phyloP scores from a whole-genome alignment of 1,139 yeast species.

The Hyphopichia pseudoburtonii region DNA sequence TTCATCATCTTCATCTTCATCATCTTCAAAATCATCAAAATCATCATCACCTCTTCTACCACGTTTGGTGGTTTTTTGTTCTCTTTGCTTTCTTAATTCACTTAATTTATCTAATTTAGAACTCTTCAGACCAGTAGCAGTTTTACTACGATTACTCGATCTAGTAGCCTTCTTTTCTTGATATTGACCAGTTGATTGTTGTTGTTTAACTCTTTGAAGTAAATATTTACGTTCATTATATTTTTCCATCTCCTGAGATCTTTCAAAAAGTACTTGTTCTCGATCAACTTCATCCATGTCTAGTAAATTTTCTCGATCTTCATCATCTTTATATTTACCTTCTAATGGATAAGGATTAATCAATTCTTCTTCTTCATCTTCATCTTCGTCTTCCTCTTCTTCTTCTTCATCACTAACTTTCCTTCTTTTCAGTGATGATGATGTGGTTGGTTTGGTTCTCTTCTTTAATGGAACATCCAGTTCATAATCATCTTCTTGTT shows the following conservation, averaged over 20 bases:
- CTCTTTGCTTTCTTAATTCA: slow-evolving; percentile 85
- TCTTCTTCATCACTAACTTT: slow-evolving; percentile 16
- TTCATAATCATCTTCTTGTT: slow-evolving; percentile 28
- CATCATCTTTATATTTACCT: slow-evolving; percentile 83
- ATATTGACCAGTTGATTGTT: slow-evolving; percentile 34
- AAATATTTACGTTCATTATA: slow-evolving; percentile 80
- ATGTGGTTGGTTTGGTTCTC: slow-evolving; percentile 25
- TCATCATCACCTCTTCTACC: slow-evolving; percentile 25
- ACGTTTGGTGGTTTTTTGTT: slow-evolving; percentile 50
- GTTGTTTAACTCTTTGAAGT: slow-evolving; percentile 72
- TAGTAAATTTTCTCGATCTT: slow-evolving; percentile 66
- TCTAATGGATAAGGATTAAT: slow-evolving; percentile 86
- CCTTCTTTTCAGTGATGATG: slow-evolving; percentile 21
- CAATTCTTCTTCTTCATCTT: slow-evolving; percentile 35
- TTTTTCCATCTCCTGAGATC: slow-evolving; percentile 88
- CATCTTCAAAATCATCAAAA: slow-evolving; percentile 31
- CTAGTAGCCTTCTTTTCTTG: slow-evolving; percentile 23
- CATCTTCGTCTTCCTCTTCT: slow-evolving; percentile 23
- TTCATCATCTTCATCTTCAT: slow-evolving; percentile 43
- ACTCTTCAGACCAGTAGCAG: slow-evolving; percentile 25
- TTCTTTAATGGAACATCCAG: slow-evolving; percentile 20
- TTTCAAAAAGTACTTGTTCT: slow-evolving; percentile 86
- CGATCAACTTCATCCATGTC: slow-evolving; percentile 88
- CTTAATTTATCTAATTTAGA: slow-evolving; percentile 59
- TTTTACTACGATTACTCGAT: slow-evolving; percentile 27